Base-by-base conservation (phyloP, 495 filamentous ascomycete species). In the Neurospora sp. region DNA sequence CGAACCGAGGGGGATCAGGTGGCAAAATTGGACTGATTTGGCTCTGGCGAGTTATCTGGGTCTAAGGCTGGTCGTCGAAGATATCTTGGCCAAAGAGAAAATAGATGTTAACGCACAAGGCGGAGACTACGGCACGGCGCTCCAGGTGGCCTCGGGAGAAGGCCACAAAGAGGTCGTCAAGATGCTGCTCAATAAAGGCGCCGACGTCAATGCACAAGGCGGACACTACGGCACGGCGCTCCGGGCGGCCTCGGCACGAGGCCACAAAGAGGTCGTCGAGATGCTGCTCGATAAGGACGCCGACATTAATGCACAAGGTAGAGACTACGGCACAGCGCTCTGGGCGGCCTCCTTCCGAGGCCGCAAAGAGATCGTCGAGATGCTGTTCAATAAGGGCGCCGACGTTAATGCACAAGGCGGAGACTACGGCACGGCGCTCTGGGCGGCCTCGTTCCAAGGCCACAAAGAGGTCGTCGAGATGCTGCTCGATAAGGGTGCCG, bases 151-250 rank as follows among this genome's bases (percentile, higher is more conserved):
- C 40, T 71, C 76, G 62, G 38, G 0, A 31, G 71, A n/a, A 8
- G 76, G 78, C 17, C 74, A 78, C 69, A 71, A 40, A 39, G 31
- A 71, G 24, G 72, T 79, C 28, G 74, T 79, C 1, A 19, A 76
- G 40, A 39, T 79, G 15, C 74, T 81, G 2, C 62, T 79, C 8
- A 45, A 73, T 17, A 42, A 74, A 2, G 70, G 73, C 8, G 76
- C 78, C 9, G 70, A 77, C 38, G 73, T 80, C n/a, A 75, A 80
- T 72, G 2, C 8, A 37, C 37, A 37, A 37, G 37, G 37, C 37
- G 37, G 37, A 76, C 70, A 43, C 24, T 38, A 69, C 54, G 19
- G 54, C 5, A 72, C 71, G 6, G 48, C 71, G 17, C 34, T 72
- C 31, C n/a, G 24, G 15, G 40, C 31, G 21, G 71, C 54, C 6